Percentiles rank a stretch among this genome's conserved stretches.
phyloP scores from a whole-genome alignment of 2,329 filamentous ascomycete genomes.

The Madurella mycetomatis region DNA sequence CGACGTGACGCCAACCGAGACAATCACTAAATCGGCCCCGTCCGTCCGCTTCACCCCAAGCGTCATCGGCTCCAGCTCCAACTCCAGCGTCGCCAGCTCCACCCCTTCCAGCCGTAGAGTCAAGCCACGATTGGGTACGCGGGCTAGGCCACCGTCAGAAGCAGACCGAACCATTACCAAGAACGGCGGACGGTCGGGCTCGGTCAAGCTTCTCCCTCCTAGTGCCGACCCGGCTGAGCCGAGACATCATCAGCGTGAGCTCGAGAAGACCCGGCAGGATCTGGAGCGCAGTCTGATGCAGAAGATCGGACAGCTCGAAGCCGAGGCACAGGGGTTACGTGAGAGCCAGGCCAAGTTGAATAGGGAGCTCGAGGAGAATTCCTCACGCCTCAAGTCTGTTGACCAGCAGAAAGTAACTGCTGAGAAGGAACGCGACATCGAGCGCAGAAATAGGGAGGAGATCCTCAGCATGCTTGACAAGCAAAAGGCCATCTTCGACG shows the following conservation, averaged over 20 bases:
- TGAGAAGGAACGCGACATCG: conserved; percentile 26
- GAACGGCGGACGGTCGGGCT: conserved; percentile 14
- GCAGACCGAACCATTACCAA: conserved; percentile 19
- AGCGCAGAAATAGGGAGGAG: conserved; percentile 26
- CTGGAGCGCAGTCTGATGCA: conserved; percentile 30
- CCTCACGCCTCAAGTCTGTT: conserved; percentile 29
- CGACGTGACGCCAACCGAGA: conserved; percentile 24
- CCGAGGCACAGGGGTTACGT: conserved; percentile 31
- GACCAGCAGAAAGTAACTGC: conserved; percentile 31
- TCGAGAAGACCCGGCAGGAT: conserved; percentile 16
- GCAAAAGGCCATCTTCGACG: conserved; percentile 34
- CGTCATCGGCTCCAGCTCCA: conserved; percentile 22
- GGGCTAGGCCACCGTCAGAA: conserved; percentile 14
- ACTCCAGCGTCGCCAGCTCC: conserved; percentile 15
- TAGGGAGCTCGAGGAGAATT: conserved; percentile 30
- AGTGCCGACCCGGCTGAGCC: conserved; percentile 15
- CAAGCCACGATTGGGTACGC: conserved; percentile 18
- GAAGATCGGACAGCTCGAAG: conserved; percentile 36
- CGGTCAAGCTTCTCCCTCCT: conserved; percentile 22
- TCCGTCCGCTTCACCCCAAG: conserved; percentile 28
- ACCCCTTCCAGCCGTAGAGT: conserved; percentile 15
- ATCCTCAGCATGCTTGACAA: conserved; percentile 32
- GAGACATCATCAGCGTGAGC: conserved; percentile 20
- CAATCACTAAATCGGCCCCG: conserved; percentile 19
- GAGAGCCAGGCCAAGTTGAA: conserved; percentile 29